Percentiles rank a stretch among this genome's conserved stretches.
These are phyloP conservation scores for Rhododendron kiyosumense DNA, from an alignment of 148 eudicot species.

Conservation along the genomic window DNA sequence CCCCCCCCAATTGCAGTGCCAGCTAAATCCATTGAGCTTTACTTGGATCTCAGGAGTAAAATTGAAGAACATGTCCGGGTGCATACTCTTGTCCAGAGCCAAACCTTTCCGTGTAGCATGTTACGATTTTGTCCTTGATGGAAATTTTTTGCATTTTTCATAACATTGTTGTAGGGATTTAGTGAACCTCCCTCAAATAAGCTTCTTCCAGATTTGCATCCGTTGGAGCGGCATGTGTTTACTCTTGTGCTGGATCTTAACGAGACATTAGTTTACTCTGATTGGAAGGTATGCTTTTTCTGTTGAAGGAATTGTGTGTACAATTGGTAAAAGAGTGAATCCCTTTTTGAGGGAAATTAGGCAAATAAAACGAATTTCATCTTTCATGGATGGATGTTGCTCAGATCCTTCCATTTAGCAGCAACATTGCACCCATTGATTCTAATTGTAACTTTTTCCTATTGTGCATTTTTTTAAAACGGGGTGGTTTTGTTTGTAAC, in stretches of 20 bases:
- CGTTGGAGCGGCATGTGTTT: slow-evolving; percentile 62
- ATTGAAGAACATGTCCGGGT: slow-evolving; percentile 66
- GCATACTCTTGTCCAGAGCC: slow-evolving; percentile 8
- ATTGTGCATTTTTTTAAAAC: neutral
- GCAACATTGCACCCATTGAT: neutral
- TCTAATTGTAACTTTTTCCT: neutral
- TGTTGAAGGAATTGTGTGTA: neutral
- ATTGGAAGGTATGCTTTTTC: slow-evolving; percentile 62
- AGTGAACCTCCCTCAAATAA: slow-evolving; percentile 83
- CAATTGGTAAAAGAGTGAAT: neutral
- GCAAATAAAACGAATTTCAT: too few relatives aligned
- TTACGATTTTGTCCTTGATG: neutral
- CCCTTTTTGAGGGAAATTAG: neutral
- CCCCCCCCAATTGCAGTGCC: slow-evolving; percentile 34
- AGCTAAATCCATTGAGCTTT: slow-evolving; percentile 48
- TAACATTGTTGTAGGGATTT: slow-evolving; percentile 43
- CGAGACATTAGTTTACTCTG: slow-evolving; percentile 85
- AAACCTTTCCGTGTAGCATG: neutral
- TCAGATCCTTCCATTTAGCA: neutral
- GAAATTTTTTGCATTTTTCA: neutral
- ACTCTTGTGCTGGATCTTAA: slow-evolving; percentile 87
- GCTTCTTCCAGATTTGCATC: slow-evolving; percentile 93
- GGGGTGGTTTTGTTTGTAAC: neutral
- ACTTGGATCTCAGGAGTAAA: slow-evolving; percentile 51
- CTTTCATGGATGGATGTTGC: neutral